Conservation (phyloP, 768 basidiomycete genomes). For the Rhodotorula kratochvilovae region DNA sequence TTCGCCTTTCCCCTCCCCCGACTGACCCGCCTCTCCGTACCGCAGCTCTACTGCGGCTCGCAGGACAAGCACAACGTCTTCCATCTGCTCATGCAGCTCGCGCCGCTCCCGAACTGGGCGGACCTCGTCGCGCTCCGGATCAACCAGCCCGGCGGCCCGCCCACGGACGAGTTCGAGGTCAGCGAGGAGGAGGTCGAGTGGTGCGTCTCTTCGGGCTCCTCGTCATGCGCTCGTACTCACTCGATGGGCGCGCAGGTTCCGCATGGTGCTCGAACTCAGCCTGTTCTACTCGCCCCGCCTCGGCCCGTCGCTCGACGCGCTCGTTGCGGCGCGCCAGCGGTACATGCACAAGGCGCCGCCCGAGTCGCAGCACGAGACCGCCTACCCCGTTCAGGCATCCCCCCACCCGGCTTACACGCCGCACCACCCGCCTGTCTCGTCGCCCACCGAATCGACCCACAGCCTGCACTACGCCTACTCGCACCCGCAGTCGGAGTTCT, state of each 20-base stretch:
- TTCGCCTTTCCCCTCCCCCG: neutral
- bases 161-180: constrained; percentile 15
- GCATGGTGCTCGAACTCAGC: constrained; percentile 27
- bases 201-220: neutral
- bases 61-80: constrained; percentile 34
- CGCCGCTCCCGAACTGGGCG: constrained; percentile 22
- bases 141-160: constrained; percentile 15
- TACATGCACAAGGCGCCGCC: neutral
- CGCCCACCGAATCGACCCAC: too few species aligned
- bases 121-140: constrained; percentile 1
- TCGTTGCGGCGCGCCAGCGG: neutral
- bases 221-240: neutral
- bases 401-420: too few species aligned
- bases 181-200: constrained; percentile 30
- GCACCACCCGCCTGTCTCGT: too few species aligned
- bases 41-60: constrained; percentile 24
- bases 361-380: neutral
- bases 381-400: too few species aligned
- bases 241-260: constrained; percentile 1
- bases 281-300: constrained; percentile 17
- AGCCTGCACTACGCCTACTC: too few species aligned
- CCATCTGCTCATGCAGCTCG: constrained; percentile 24
- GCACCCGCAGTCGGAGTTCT: too few species aligned
- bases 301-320: neutral
- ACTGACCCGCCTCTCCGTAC: neutral